These are phyloP conservation scores for Citrullus mucosospermus DNA, from an alignment of 306 rosid species.

Conservation along the genomic window DNA sequence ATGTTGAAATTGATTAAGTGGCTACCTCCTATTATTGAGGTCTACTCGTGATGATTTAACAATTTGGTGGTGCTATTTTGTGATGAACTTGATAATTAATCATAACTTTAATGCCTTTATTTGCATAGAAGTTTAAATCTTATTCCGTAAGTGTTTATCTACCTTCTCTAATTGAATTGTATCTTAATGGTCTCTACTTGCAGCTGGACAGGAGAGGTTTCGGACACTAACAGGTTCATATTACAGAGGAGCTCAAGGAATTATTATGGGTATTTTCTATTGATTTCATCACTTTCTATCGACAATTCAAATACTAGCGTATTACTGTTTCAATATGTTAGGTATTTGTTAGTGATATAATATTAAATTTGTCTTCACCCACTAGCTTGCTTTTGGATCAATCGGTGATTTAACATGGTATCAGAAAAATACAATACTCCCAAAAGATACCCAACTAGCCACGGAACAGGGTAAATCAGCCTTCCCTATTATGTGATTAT, in stretches of 20 bases:
- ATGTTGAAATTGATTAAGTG: background rate
- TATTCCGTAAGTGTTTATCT: background rate
- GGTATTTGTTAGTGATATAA: no score
- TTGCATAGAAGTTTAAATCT: background rate
- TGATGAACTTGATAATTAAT: background rate
- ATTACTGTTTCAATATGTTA: background rate
- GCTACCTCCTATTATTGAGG: background rate
- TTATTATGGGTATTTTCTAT: conserved; percentile 54
- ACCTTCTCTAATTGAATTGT: background rate
- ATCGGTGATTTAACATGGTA: no score
- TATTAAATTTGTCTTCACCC: no score
- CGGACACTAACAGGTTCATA: conserved; percentile 80
- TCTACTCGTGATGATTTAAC: background rate
- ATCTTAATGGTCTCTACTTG: background rate
- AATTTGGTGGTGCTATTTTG: background rate
- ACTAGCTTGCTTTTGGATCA: no score
- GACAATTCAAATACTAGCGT: background rate
- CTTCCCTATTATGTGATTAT: no score
- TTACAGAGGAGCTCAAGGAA: conserved; percentile 87
- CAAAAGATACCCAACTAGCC: no score
- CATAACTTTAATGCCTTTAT: background rate
- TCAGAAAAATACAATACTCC: no score
- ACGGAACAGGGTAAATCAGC: no score
- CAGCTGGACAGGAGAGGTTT: conserved; percentile 91
- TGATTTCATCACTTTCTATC: background rate